Percentiles rank a stretch among this genome's conserved stretches.
phyloP scores from a whole-genome alignment of 352 stramenopile genomes.

The Globisporangium rhizosaccharum region DNA sequence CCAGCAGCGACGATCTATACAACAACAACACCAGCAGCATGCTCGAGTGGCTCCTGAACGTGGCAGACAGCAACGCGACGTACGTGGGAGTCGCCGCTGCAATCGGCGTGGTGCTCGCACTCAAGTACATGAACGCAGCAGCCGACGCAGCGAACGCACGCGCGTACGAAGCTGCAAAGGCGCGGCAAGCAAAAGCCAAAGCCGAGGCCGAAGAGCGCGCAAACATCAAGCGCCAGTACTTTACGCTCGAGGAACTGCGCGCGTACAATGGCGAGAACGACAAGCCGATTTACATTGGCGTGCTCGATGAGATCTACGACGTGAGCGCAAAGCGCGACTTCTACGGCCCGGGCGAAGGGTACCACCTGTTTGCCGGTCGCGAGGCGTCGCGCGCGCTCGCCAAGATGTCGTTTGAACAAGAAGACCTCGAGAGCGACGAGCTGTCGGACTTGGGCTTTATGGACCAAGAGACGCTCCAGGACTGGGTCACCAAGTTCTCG shows the following conservation, averaged over 20 bases:
- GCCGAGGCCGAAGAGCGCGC: slow-evolving; percentile 46
- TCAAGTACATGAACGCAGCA: slow-evolving; percentile 63
- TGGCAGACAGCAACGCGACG: slow-evolving; percentile 15
- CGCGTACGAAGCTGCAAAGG: slow-evolving; percentile 55
- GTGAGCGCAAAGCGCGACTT: slow-evolving; percentile 87
- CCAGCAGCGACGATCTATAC: too few relatives aligned
- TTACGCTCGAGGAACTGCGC: slow-evolving; percentile 82
- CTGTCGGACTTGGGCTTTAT: slow-evolving; percentile 81
- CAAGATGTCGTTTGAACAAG: slow-evolving; percentile 93
- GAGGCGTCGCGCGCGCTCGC: slow-evolving; percentile 91
- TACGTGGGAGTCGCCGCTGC: slow-evolving; percentile 51
- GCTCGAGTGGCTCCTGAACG: slow-evolving; percentile 9
- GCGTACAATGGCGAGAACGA: slow-evolving; percentile 64
- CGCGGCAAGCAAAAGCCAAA: slow-evolving; percentile 61
- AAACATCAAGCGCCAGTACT: slow-evolving; percentile 78
- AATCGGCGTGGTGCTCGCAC: slow-evolving; percentile 37
- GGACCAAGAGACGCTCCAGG: slow-evolving; percentile 84
- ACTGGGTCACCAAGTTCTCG: slow-evolving; percentile 91
- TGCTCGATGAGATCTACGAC: slow-evolving; percentile 91
- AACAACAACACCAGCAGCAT: not conserved
- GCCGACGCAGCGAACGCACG: slow-evolving; percentile 55
- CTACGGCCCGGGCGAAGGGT: slow-evolving; percentile 89
- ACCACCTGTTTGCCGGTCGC: slow-evolving; percentile 91
- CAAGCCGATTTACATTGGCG: slow-evolving; percentile 75
- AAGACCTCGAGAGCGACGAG: slow-evolving; percentile 76